phyloP scores from a whole-genome alignment of 2,329 filamentous ascomycete genomes.

The Xylariaceae sp. region DNA sequence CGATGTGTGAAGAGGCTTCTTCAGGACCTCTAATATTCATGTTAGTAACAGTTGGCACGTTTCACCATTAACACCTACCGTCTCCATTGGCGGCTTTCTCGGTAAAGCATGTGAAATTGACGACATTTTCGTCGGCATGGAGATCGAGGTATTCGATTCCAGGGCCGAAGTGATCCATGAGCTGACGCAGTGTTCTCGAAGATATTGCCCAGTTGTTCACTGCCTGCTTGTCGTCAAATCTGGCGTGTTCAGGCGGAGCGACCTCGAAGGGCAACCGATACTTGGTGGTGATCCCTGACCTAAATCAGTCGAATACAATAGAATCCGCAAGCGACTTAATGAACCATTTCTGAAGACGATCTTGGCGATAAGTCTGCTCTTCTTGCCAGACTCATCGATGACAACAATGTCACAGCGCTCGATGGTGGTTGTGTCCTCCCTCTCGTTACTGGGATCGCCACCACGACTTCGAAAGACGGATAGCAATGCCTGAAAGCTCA shows the following conservation, averaged over 20 bases:
- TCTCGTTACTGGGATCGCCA: constrained; percentile 52
- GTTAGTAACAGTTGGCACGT: constrained; percentile 3
- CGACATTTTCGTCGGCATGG: constrained; percentile 66
- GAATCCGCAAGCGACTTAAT: constrained; percentile 10
- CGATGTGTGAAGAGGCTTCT: constrained; percentile 76
- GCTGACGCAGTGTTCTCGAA: constrained; percentile 65
- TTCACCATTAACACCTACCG: constrained; percentile 34
- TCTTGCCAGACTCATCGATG: constrained; percentile 65
- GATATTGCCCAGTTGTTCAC: constrained; percentile 70
- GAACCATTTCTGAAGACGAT: constrained; percentile 69
- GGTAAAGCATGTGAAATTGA: constrained; percentile 77
- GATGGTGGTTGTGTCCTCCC: constrained; percentile 65
- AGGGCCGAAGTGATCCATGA: constrained; percentile 76
- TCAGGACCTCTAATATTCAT: constrained; percentile 59
- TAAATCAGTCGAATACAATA: constrained; percentile 17
- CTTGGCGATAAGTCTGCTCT: constrained; percentile 70
- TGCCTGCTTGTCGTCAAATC: constrained; percentile 65
- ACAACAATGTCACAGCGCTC: constrained; percentile 72
- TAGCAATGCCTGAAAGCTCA: constrained; percentile 52
- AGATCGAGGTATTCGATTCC: constrained; percentile 79
- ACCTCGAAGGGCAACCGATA: constrained; percentile 74
- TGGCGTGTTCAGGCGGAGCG: constrained; percentile 69
- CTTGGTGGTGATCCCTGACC: constrained; percentile 66
- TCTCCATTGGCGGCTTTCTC: constrained; percentile 72
- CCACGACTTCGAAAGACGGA: constrained; percentile 70